Evolutionary conservation across 352 stramenopile genomes (phyloP), one percentile per base, ranked within the genome.

Genomic region (Aphanomyces stellatus): DNA sequence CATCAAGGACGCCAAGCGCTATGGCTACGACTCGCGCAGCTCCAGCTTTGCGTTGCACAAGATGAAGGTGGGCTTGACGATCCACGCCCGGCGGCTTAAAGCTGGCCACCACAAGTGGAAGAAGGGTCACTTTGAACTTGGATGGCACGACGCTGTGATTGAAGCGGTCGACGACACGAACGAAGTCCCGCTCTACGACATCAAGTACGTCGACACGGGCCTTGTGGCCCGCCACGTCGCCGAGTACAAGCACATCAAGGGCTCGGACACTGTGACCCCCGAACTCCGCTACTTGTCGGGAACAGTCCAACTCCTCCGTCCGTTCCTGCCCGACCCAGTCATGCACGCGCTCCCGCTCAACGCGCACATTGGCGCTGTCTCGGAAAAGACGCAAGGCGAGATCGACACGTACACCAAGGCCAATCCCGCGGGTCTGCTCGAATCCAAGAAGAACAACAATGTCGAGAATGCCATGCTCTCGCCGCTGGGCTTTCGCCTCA

Each of bases 261-360:
- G 79, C 11, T 78, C 72, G 51, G 88, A 87, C 51, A 70, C 76
- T 4, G 82, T 76, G 28, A 88, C 86, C 69, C 34, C 82, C 46
- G 56, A 62, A 6, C 90, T 79, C 53, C 78, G 79, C 63, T 82
- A 83, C 57, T 92, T 95, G 85, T 85, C 74, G 6, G 87, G 87
- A 19, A 76, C 81, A 13, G 87, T 96, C 6, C 81, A 94, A 13
- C 77, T 96, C 30, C 89, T 96, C 67, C 76, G 79, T 53, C 75
- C 83, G 4, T 62, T 64, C 10, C 68, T 88, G 3, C 81, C 88
- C 25, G 85, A 95, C 61, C 88, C 89, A 0, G 87, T 97, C 51
- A 95, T 95, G 82, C 87, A 96, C 72, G 78, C 69, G n/a, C 74
- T 94, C 37, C 78, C 86, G 28, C 75, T 94, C 27, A 91, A 90